Conservation (phyloP, 371 early-diverging fungal species). For the Syncephalastrum sp. region DNA sequence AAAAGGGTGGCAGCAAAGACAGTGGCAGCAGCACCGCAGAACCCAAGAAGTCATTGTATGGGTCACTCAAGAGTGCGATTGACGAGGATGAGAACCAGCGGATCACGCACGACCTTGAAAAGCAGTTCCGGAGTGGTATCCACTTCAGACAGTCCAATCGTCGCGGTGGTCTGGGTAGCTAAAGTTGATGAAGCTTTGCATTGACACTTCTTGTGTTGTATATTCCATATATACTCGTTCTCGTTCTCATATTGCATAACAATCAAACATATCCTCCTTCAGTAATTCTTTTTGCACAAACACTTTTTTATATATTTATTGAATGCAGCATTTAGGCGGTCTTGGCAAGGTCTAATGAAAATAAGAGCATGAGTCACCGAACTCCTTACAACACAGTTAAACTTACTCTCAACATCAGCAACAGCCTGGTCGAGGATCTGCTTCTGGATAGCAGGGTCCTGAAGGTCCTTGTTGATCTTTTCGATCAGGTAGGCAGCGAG, state of each 20-base stretch:
- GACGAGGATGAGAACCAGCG: slow-evolving; percentile 39
- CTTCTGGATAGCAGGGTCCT: slow-evolving; percentile 76
- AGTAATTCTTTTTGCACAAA: too few species aligned
- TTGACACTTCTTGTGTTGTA: too few species aligned
- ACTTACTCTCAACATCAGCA: slow-evolving; percentile 54
- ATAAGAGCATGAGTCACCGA: not conserved
- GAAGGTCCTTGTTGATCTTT: slow-evolving; percentile 77
- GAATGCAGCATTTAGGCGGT: slow-evolving; percentile 10
- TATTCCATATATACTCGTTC: too few species aligned
- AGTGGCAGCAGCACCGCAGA: slow-evolving; percentile 10
- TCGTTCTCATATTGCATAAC: too few species aligned
- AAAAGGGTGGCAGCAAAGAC: slow-evolving; percentile 18
- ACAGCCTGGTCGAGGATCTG: slow-evolving; percentile 58
- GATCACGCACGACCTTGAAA: slow-evolving; percentile 39
- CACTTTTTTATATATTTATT: too few species aligned
- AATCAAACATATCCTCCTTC: too few species aligned
- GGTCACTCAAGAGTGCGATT: slow-evolving; percentile 43
- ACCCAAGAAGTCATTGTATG: slow-evolving; percentile 29
- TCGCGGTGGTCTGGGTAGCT: slow-evolving; percentile 47
- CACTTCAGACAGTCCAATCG: slow-evolving; percentile 42
- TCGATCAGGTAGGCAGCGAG: slow-evolving; percentile 85
- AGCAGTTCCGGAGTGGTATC: slow-evolving; percentile 47
- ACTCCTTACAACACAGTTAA: not conserved
- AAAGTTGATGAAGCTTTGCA: not conserved
- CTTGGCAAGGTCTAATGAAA: slow-evolving; percentile 17